phyloP scores from a whole-genome alignment of 2,329 filamentous ascomycete genomes.

The Cladobotryum mycophilum region DNA sequence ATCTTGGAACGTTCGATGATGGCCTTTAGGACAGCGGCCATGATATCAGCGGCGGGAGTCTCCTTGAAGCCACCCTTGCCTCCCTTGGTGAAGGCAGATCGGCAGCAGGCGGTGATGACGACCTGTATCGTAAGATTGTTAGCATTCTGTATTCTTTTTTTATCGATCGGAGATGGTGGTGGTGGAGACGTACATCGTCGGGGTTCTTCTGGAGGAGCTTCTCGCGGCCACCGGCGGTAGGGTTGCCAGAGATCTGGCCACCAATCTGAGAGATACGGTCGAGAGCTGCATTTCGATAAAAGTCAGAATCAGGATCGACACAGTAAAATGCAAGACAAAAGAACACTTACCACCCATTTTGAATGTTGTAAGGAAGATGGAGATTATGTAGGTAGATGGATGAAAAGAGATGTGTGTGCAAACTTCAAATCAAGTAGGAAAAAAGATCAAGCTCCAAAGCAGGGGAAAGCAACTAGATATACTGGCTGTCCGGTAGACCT shows the following conservation, averaged over 20 bases:
- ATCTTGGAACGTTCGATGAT: slow-evolving; percentile 81
- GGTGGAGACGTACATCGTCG: slow-evolving; percentile 51
- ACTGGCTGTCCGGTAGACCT: slow-evolving; percentile 6
- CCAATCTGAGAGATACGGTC: slow-evolving; percentile 56
- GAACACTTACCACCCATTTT: slow-evolving; percentile 33
- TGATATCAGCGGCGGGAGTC: slow-evolving; percentile 77
- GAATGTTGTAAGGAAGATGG: slow-evolving; percentile 4
- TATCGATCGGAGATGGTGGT: not conserved
- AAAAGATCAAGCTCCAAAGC: not conserved
- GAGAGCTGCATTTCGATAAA: slow-evolving; percentile 37
- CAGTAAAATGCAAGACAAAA: not conserved
- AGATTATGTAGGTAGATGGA: not conserved
- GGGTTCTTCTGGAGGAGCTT: slow-evolving; percentile 59
- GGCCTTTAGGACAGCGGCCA: slow-evolving; percentile 75
- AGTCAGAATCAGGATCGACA: not conserved
- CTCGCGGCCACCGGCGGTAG: slow-evolving; percentile 44
- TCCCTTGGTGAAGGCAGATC: slow-evolving; percentile 86
- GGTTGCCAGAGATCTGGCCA: slow-evolving; percentile 57
- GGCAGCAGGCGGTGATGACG: slow-evolving; percentile 86
- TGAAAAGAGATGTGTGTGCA: not conserved
- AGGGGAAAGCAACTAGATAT: not conserved
- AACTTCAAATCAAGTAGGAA: not conserved
- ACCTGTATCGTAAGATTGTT: slow-evolving; percentile 42
- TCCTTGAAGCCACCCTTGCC: slow-evolving; percentile 96
- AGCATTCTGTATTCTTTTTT: not conserved